Conservation (phyloP, 2,329 filamentous ascomycete genomes). For the Fusarium tjaetaba region DNA sequence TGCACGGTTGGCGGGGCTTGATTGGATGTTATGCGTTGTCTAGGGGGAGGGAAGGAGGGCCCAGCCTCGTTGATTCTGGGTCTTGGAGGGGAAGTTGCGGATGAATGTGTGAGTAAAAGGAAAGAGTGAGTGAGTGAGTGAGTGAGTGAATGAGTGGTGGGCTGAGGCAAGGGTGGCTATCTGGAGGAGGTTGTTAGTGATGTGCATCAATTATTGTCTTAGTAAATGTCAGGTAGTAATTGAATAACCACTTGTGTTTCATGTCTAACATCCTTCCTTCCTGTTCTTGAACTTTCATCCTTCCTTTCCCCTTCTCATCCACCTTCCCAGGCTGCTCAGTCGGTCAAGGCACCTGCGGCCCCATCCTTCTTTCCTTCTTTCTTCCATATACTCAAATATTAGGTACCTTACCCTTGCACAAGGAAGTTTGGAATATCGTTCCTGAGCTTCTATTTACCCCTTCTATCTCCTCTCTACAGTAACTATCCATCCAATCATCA, state of each 20-base stretch:
- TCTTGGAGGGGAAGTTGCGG: constrained; percentile 6
- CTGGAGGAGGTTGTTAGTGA: neutral
- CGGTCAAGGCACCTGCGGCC: constrained; percentile 14
- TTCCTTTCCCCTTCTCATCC: constrained; percentile 11
- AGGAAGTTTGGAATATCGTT: constrained; percentile 18
- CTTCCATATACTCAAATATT: constrained; percentile 9
- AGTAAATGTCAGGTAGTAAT: constrained; percentile 4
- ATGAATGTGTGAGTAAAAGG: constrained; percentile 5
- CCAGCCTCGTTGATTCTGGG: constrained; percentile 42
- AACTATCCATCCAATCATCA: neutral
- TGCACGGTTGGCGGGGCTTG: constrained; percentile 33
- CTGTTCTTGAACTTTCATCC: constrained; percentile 4
- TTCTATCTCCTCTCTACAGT: neutral
- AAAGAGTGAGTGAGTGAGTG: neutral
- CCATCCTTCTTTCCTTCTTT: neutral
- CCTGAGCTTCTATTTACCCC: constrained; percentile 21
- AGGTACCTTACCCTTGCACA: constrained; percentile 34
- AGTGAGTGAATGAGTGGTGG: neutral
- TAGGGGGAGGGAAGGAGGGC: neutral
- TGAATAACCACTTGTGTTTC: constrained; percentile 30
- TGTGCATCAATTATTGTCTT: constrained; percentile 15
- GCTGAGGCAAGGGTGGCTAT: neutral
- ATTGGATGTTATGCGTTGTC: constrained; percentile 39
- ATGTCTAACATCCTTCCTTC: constrained; percentile 20
- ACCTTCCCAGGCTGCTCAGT: constrained; percentile 16